Conservation (phyloP, 345 rosid genomes). For the Barbarea vulgaris region DNA sequence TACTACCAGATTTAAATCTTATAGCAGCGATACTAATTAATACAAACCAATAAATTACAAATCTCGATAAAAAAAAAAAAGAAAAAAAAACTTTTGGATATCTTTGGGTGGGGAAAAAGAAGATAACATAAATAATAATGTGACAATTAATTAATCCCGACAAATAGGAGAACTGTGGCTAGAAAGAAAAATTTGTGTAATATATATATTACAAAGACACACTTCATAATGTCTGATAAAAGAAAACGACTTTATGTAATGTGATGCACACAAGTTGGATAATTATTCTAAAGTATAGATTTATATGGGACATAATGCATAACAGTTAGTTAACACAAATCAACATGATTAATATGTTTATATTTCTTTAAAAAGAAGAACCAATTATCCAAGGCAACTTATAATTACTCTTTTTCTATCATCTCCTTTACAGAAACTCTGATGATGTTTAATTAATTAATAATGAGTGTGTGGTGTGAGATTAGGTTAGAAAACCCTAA, state of each 20-base stretch:
- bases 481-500: conserved; percentile 28
- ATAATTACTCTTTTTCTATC: background rate
- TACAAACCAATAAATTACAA: conserved; percentile 8
- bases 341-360: conserved; percentile 38
- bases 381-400: conserved; percentile 6
- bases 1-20: background rate
- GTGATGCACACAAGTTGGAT: conserved; percentile 38
- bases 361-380: conserved; percentile 25
- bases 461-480: conserved; percentile 5
- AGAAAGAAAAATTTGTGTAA: conserved; percentile 17
- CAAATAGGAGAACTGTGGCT: conserved; percentile 42
- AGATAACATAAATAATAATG: conserved; percentile 33
- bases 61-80: background rate
- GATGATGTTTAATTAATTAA: conserved; percentile 16
- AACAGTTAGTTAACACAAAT: conserved; percentile 37
- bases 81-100: background rate
- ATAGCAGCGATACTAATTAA: background rate
- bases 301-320: conserved; percentile 39
- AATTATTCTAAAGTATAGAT: conserved; percentile 6
- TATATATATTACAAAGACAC: conserved; percentile 31
- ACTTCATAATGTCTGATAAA: conserved; percentile 37
- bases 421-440: conserved; percentile 28
- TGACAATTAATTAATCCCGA: conserved; percentile 38
- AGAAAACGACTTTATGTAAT: conserved; percentile 37
- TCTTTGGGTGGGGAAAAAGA: conserved; percentile 28